These are phyloP conservation scores for Pascua sp. DNA, from an alignment of 1,284 basidiomycete genomes.

Conservation along the genomic window DNA sequence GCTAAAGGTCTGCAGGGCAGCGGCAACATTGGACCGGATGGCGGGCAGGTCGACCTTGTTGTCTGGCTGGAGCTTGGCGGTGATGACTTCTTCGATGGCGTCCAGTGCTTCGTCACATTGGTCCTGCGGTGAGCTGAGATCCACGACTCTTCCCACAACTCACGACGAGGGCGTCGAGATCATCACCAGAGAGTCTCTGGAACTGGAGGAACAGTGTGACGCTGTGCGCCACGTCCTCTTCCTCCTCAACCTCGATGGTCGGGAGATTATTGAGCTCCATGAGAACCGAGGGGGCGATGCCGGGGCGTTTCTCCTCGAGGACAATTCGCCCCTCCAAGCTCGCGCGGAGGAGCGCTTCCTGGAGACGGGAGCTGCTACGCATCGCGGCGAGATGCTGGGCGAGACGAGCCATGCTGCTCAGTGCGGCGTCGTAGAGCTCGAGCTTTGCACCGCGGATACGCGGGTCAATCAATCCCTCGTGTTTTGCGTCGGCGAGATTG, in stretches of 20 bases:
- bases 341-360: slow-evolving; percentile 71
- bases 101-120: slow-evolving; percentile 41
- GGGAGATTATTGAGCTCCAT: slow-evolving; percentile 53
- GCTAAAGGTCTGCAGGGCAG: slow-evolving; percentile 64
- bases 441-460: slow-evolving; percentile 53
- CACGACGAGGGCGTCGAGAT: slow-evolving; percentile 72
- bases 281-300: slow-evolving; percentile 18
- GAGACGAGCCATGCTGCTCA: slow-evolving; percentile 75
- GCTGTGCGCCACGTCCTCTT: slow-evolving; percentile 60
- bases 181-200: slow-evolving; percentile 74
- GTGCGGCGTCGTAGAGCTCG: slow-evolving; percentile 74
- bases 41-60: slow-evolving; percentile 56
- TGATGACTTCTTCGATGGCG: slow-evolving; percentile 36
- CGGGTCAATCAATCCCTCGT: slow-evolving; percentile 64
- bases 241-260: slow-evolving; percentile 22
- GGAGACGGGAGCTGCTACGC: slow-evolving; percentile 73
- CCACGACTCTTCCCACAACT: slow-evolving; percentile 27
- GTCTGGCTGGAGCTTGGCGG: slow-evolving; percentile 6
- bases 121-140: slow-evolving; percentile 16
- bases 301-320: slow-evolving; percentile 31
- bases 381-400: slow-evolving; percentile 88
- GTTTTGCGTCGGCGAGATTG: slow-evolving; percentile 74
- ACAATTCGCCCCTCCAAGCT: slow-evolving; percentile 58
- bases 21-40: slow-evolving; percentile 64
- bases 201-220: slow-evolving; percentile 76